Percentiles rank a stretch among this genome's conserved stretches.
These are phyloP conservation scores for Colletotrichum somersetense DNA, from an alignment of 2,329 filamentous ascomycete species.

Conservation along the genomic window DNA sequence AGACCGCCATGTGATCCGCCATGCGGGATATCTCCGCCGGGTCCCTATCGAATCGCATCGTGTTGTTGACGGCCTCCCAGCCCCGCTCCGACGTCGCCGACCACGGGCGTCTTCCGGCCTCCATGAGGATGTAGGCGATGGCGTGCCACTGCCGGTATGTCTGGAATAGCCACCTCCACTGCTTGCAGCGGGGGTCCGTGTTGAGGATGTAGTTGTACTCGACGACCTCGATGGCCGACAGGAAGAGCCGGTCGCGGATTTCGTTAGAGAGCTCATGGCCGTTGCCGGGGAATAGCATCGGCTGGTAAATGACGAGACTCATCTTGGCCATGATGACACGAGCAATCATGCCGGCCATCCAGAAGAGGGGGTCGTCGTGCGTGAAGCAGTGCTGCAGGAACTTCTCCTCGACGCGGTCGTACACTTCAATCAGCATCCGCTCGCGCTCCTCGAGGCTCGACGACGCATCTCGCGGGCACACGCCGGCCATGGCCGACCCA, in stretches of 20 bases:
- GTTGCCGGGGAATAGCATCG: constrained; percentile 72
- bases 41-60: constrained; percentile 53
- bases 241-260: constrained; percentile 76
- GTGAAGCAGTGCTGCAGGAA: constrained; percentile 63
- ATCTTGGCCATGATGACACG: constrained; percentile 83
- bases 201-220: constrained; percentile 77
- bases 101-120: constrained; percentile 61
- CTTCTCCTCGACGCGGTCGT: constrained; percentile 65
- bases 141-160: constrained; percentile 67
- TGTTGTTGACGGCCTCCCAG: constrained; percentile 60
- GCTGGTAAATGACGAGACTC: constrained; percentile 82
- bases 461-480: constrained; percentile 48
- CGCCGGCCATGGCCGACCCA: constrained; percentile 50
- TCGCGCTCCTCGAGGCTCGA: constrained; percentile 54
- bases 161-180: constrained; percentile 64
- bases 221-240: constrained; percentile 79
- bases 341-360: constrained; percentile 76
- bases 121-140: constrained; percentile 62
- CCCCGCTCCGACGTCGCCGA: constrained; percentile 63
- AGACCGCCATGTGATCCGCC: constrained; percentile 61
- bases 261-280: constrained; percentile 70
- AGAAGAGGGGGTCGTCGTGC: constrained; percentile 68
- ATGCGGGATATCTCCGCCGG: constrained; percentile 60
- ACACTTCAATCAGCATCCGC: constrained; percentile 64
- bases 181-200: constrained; percentile 63